A percentile compares a stretch with the other conserved stretches of the same genome.
Conservation (phyloP, 176 grass and related monocot genomes). For the Lolium perenne region DNA sequence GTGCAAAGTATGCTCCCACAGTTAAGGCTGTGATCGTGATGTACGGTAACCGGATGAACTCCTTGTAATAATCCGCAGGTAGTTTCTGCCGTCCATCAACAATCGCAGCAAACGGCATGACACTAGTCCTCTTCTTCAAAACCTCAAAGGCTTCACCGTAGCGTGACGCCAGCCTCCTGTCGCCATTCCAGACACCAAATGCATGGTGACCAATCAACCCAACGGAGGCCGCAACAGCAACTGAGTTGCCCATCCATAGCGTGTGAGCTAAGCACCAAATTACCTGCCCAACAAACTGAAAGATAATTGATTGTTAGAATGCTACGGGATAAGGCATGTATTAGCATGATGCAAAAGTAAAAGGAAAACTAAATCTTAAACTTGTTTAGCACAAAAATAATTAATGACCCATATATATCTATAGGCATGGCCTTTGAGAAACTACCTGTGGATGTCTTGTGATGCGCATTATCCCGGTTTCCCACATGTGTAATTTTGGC, state of each 20-base stretch:
- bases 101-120: slow-evolving; percentile 84
- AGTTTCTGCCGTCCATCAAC: slow-evolving; percentile 83
- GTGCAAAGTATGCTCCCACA: slow-evolving; percentile 82
- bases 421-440: background rate
- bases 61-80: slow-evolving; percentile 85
- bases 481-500: slow-evolving; percentile 95
- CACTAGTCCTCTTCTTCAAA: slow-evolving; percentile 84
- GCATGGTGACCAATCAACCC: slow-evolving; percentile 86
- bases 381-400: background rate
- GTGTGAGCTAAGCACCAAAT: slow-evolving; percentile 98
- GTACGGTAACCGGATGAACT: slow-evolving; percentile 86
- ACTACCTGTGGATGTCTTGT: slow-evolving; percentile 93
- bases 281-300: slow-evolving; percentile 88
- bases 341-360: slow-evolving; percentile 5
- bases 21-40: slow-evolving; percentile 74
- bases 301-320: slow-evolving; percentile 18
- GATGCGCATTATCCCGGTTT: slow-evolving; percentile 98
- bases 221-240: slow-evolving; percentile 69
- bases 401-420: background rate
- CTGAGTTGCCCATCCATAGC: slow-evolving; percentile 90
- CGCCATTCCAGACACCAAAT: slow-evolving; percentile 96
- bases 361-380: background rate
- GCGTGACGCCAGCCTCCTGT: slow-evolving; percentile 64
- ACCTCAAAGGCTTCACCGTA: slow-evolving; percentile 78
- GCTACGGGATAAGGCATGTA: background rate